Evolutionary conservation across 2,329 filamentous ascomycete species (phyloP).

Genomic region (Exophiala viscosa): DNA sequence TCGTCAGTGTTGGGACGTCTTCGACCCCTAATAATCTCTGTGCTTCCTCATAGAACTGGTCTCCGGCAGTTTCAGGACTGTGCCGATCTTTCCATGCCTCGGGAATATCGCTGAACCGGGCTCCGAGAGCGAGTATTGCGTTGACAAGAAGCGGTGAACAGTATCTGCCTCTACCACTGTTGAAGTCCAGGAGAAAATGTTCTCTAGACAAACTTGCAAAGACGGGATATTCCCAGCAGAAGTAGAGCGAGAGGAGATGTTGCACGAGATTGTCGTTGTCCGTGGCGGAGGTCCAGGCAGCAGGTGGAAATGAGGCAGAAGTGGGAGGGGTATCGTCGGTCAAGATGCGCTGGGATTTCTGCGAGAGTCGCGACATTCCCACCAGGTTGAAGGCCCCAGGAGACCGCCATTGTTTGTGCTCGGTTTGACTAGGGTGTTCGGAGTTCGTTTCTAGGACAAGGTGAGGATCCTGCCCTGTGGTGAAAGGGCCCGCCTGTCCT

Average conservation of each 20-base stretch:
- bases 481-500: background rate
- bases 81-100: conserved; percentile 33
- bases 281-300: conserved; percentile 7
- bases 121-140: conserved; percentile 36
- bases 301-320: background rate
- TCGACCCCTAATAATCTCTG: conserved; percentile 24
- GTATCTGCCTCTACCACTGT: conserved; percentile 2
- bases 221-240: conserved; percentile 12
- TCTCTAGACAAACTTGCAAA: conserved; percentile 13
- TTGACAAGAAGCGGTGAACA: conserved; percentile 29
- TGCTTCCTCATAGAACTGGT: conserved; percentile 24
- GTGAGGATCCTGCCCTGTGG: background rate
- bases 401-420: background rate
- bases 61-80: conserved; percentile 36
- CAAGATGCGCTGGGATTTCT: conserved; percentile 1
- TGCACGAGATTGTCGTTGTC: conserved; percentile 6
- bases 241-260: conserved; percentile 8
- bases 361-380: conserved; percentile 3
- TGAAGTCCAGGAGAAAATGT: conserved; percentile 11
- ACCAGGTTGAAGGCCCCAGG: background rate
- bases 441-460: background rate
- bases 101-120: conserved; percentile 33
- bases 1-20: conserved; percentile 36
- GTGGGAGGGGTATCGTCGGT: background rate
- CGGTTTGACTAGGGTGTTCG: background rate